Base-by-base conservation (phyloP, 179 eudicot genomes). In the Patellifolia procumbens region DNA sequence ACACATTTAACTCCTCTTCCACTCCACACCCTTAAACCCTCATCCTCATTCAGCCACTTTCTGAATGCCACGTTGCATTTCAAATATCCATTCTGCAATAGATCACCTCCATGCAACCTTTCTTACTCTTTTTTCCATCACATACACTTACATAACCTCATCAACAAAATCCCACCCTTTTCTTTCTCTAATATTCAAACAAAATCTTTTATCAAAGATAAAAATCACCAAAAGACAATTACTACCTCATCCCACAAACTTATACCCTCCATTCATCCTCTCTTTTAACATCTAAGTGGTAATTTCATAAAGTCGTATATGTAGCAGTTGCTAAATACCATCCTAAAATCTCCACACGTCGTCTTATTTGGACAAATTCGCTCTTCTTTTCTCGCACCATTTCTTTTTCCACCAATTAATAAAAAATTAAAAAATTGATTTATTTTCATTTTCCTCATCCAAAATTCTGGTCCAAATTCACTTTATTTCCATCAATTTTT, bases 11-110 rank as follows among this genome's bases (percentile, higher is more conserved):
- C 39, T 71, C 67, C 1, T 58, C 66, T 77, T 73, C 84, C 37
- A 73, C 84, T 78, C 79, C 92, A 81, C 88, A 84, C 87, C 87
- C 55, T 81, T 52, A 82, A 78, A 35, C 81, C 90, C 93, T 90
- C 85, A 94, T 94, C 98, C 78, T 86, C 80, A 79, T 80, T 5
- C 80, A 75, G 42, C 98, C 92, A 92, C 26, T 63, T 77, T 22
- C 72, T 31, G 45, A 6, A 1, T 78, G 92, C 98, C 98, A 94
- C 77, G 86, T 94, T 96, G 76, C 85, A 82, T 24, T 15, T 5
- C 81, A 88, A 82, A 88, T 88, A 90, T 89, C 97, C 89, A 85
- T 80, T 75, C 81, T 69, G 35, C 81, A 82, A 74, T 72, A 52
- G 64, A 79, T 86, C 12, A 68, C 74, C 88, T 81, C 86, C 90